Evolutionary conservation across 2,329 filamentous ascomycete genomes (phyloP), one percentile per base, ranked within the genome.

Genomic region (Fusarium armeniacum): DNA sequence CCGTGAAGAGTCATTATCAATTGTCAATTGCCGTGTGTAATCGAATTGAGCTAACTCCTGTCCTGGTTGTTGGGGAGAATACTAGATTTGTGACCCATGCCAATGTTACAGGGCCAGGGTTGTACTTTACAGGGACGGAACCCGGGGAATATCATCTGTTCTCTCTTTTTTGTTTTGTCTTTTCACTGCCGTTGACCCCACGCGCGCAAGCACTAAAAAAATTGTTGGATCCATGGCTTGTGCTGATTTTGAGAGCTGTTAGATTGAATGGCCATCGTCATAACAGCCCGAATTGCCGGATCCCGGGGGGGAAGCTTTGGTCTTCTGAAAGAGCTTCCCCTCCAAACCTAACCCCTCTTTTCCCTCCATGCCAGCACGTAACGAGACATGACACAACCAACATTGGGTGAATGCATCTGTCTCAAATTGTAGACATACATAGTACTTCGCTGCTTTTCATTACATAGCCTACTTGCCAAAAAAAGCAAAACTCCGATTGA

Each of bases 231-330:
- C n/a, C n/a, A n/a, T 62, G 28, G 28, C 44, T 18, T 62, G 26
- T 26, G 45, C 47, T 51, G 47, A 38, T 51, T 28, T 1, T 3
- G 22, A 16, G 32, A 35, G 18, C 18, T 28, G 32, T 18, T 6
- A 26, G 24, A 10, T 7, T 3, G 10, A 41, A 5, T 20, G 24
- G 33, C 5, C 35, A 44, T 24, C n/a, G 38, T 46, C 44, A 57
- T 57, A 43, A 47, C 18, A 49, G 43, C 16, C 50, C 61, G 59
- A 64, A 45, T 58, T 64, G 38, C 61, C 51, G 61, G 61, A 50
- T 64, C 8, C 16, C 58, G 45, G 46, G 32, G 56, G 24, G 53
- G 20, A 20, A 32, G 18, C n/a, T 11, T 30, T 40, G 33, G 33
- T 56, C 26, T 40, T 50, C 59, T 20, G 18, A 20, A 52, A 30